A percentile compares a stretch with the other conserved stretches of the same genome.
Conservation (phyloP, 1,284 basidiomycete species). For the Irpex sp. region DNA sequence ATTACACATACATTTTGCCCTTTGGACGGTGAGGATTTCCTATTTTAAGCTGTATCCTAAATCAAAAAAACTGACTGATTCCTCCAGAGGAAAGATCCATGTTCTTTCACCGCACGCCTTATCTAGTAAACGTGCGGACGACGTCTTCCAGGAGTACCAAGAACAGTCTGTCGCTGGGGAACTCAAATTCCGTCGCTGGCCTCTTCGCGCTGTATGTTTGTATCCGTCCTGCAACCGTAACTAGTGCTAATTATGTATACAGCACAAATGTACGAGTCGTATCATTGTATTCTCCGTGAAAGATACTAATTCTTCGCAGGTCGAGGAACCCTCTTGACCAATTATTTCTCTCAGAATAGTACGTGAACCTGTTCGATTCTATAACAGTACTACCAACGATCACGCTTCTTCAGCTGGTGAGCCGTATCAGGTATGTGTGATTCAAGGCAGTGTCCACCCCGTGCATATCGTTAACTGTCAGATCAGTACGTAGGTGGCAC, state of each 20-base stretch:
- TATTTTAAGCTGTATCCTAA: background rate
- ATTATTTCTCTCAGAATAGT: conserved; percentile 84
- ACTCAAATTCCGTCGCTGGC: conserved; percentile 63
- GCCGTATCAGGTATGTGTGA: conserved; percentile 55
- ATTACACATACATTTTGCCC: conserved; percentile 38
- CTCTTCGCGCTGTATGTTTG: conserved; percentile 53
- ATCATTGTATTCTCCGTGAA: background rate
- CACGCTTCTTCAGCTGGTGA: conserved; percentile 49
- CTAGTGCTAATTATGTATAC: background rate
- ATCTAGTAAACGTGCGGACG: conserved; percentile 44
- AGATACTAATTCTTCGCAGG: conserved; percentile 34
- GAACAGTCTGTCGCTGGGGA: conserved; percentile 50
- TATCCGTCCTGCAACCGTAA: background rate
- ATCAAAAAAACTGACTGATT: background rate
- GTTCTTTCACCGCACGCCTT: conserved; percentile 43
- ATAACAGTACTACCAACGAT: background rate
- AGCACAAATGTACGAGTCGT: conserved; percentile 59
- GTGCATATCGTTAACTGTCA: background rate
- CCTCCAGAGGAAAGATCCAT: conserved; percentile 57
- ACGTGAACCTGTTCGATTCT: conserved; percentile 25
- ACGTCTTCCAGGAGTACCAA: conserved; percentile 62
- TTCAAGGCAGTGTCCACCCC: too few species aligned
- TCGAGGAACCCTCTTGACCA: conserved; percentile 64
- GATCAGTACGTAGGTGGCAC: conserved; percentile 71
- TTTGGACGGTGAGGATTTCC: conserved; percentile 34